Evolutionary conservation across 1,139 yeast species (phyloP).

Genomic region (Saccharomyces pastorianus): DNA sequence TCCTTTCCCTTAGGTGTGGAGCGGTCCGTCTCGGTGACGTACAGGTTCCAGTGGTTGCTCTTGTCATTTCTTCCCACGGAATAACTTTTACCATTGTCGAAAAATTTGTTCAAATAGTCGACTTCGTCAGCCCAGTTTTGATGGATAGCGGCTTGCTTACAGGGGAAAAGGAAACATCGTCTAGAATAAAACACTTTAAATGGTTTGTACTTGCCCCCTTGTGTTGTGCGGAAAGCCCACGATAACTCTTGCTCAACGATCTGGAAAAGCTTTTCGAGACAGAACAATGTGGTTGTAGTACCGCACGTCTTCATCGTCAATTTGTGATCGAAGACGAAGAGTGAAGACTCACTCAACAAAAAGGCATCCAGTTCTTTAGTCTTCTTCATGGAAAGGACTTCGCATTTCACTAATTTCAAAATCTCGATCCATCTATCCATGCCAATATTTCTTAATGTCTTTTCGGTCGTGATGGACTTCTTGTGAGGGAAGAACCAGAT

Average conservation of each 20-base stretch:
- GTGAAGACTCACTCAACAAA: slow-evolving; percentile 78
- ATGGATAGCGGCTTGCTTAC: slow-evolving; percentile 73
- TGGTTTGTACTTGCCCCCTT: slow-evolving; percentile 31
- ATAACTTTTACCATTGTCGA: slow-evolving; percentile 58
- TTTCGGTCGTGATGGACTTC: slow-evolving; percentile 23
- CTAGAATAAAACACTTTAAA: slow-evolving; percentile 81
- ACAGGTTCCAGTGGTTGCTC: slow-evolving; percentile 83
- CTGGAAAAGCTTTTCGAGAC: slow-evolving; percentile 58
- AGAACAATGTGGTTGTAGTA: slow-evolving; percentile 81
- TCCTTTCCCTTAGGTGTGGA: slow-evolving; percentile 7
- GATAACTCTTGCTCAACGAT: slow-evolving; percentile 38
- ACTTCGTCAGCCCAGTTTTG: slow-evolving; percentile 81
- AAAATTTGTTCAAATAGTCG: slow-evolving; percentile 53
- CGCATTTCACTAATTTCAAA: slow-evolving; percentile 79
- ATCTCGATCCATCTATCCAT: slow-evolving; percentile 61
- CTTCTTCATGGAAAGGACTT: slow-evolving; percentile 72
- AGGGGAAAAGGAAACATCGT: slow-evolving; percentile 88
- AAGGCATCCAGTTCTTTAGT: slow-evolving; percentile 69
- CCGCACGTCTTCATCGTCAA: slow-evolving; percentile 91
- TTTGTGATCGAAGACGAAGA: slow-evolving; percentile 84
- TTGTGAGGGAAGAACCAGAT: slow-evolving; percentile 68
- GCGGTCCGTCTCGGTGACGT: slow-evolving; percentile 46
- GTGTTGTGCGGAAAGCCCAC: slow-evolving; percentile 32
- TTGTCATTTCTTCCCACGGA: slow-evolving; percentile 72
- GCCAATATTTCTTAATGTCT: slow-evolving; percentile 59